Percentiles rank a stretch among this genome's conserved stretches.
phyloP scores from a whole-genome alignment of 495 filamentous ascomycete species.

The Lindgomyces ingoldianus region DNA sequence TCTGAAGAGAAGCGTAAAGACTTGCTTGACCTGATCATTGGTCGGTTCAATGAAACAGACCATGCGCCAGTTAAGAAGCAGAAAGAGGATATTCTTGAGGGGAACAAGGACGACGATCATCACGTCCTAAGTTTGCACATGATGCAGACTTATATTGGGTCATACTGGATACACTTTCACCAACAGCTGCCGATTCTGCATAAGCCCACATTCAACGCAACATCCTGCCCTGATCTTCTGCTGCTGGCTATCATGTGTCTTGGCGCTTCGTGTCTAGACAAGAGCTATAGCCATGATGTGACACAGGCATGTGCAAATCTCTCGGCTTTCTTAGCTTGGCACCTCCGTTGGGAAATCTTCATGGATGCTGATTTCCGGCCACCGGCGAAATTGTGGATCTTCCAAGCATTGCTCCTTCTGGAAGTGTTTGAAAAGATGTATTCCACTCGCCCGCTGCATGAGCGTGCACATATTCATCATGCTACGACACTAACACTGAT shows the following conservation, averaged over 20 bases:
- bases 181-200: conserved; percentile 93
- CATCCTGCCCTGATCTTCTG: conserved; percentile 79
- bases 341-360: conserved; percentile 90
- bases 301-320: conserved; percentile 74
- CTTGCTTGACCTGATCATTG: conserved; percentile 80
- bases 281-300: conserved; percentile 69
- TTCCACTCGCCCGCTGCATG: conserved; percentile 84
- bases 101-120: conserved; percentile 67
- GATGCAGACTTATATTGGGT: conserved; percentile 93
- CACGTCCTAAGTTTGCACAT: conserved; percentile 87
- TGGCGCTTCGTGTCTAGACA: conserved; percentile 85
- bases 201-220: conserved; percentile 86
- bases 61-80: conserved; percentile 72
- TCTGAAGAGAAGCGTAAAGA: conserved; percentile 86
- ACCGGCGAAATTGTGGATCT: conserved; percentile 96
- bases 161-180: conserved; percentile 94
- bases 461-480: conserved; percentile 95
- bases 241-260: conserved; percentile 94
- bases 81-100: conserved; percentile 76
- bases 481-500: conserved; percentile 94
- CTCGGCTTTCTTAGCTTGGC: conserved; percentile 85
- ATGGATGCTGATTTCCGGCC: conserved; percentile 89
- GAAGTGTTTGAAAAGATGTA: conserved; percentile 98
- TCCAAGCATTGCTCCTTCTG: conserved; percentile 85
- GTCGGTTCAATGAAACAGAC: conserved; percentile 77